phyloP scores from a whole-genome alignment of 441 rosid species.

The Pelargonium australe region DNA sequence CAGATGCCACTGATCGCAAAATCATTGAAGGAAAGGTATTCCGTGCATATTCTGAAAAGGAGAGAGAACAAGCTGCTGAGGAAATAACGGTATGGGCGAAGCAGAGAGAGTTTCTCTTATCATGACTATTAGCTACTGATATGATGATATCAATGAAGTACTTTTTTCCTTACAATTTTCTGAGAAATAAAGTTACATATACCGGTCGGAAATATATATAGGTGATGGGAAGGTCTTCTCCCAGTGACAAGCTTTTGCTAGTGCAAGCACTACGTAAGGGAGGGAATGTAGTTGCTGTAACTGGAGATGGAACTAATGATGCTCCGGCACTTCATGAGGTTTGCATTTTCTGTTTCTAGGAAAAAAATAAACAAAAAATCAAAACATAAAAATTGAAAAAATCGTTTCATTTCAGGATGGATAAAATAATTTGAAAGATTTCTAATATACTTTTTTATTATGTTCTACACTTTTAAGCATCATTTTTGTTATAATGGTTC shows the following conservation, averaged over 20 bases:
- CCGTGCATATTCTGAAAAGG: constrained; percentile 45
- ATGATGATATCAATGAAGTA: background rate
- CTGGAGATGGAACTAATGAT: constrained; percentile 98
- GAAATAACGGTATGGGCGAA: constrained; percentile 52
- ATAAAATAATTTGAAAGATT: background rate
- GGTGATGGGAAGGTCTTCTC: constrained; percentile 98
- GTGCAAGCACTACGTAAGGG: constrained; percentile 76
- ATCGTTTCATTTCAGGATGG: background rate
- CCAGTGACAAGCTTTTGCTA: constrained; percentile 85
- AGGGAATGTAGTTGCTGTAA: constrained; percentile 91
- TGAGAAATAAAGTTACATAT: constrained; percentile 7
- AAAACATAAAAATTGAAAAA: background rate
- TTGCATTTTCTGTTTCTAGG: background rate
- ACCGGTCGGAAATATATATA: constrained; percentile 22
- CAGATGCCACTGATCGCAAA: constrained; percentile 56
- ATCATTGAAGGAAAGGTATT: constrained; percentile 80
- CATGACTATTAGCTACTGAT: background rate
- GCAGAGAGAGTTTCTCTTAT: background rate
- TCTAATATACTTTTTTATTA: background rate
- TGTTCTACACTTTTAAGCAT: background rate
- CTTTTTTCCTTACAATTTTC: constrained; percentile 13
- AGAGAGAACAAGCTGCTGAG: constrained; percentile 63
- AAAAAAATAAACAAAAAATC: background rate
- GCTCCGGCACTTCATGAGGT: constrained; percentile 99
- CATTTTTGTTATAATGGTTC: background rate